Conservation (phyloP, 306 rosid genomes). For the Vigna angularis region DNA sequence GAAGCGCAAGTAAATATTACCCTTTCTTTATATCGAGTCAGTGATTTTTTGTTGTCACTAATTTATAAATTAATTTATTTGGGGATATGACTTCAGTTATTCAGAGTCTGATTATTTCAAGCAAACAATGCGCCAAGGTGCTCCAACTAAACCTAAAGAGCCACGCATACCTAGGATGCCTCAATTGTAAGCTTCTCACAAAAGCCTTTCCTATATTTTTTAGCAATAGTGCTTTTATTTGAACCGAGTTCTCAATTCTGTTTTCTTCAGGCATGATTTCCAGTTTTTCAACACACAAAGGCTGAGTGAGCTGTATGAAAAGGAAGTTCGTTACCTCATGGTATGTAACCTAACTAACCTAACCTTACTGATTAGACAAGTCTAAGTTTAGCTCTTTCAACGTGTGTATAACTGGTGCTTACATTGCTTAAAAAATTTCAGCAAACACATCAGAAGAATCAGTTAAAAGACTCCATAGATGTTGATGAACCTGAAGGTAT, state of each 20-base stretch:
- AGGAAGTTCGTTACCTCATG: constrained; percentile 98
- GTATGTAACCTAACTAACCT: constrained; percentile 60
- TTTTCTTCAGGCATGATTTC: constrained; percentile 81
- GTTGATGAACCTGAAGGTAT: constrained; percentile 96
- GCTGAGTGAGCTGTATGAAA: constrained; percentile 93
- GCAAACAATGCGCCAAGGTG: constrained; percentile 99
- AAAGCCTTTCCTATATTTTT: constrained; percentile 10
- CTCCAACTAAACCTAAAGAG: constrained; percentile 87
- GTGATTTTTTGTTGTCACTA: constrained; percentile 13
- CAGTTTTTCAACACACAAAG: constrained; percentile 96
- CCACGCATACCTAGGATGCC: constrained; percentile 99
- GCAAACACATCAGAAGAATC: constrained; percentile 99
- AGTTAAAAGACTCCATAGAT: constrained; percentile 89
- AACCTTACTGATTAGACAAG: constrained; percentile 18
- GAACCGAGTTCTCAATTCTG: constrained; percentile 24
- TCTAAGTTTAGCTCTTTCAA: constrained; percentile 17
- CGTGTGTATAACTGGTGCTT: constrained; percentile 33
- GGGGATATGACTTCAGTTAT: constrained; percentile 60
- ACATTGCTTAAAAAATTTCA: constrained; percentile 48
- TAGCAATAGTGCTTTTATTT: not conserved
- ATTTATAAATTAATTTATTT: constrained; percentile 28
- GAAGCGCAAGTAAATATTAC: constrained; percentile 80
- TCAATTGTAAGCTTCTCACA: constrained; percentile 74
- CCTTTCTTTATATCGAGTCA: constrained; percentile 12
- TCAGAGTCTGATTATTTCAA: constrained; percentile 96